Evolutionary conservation across 2,329 filamentous ascomycete species (phyloP).

Genomic region (Esteya vermicola): DNA sequence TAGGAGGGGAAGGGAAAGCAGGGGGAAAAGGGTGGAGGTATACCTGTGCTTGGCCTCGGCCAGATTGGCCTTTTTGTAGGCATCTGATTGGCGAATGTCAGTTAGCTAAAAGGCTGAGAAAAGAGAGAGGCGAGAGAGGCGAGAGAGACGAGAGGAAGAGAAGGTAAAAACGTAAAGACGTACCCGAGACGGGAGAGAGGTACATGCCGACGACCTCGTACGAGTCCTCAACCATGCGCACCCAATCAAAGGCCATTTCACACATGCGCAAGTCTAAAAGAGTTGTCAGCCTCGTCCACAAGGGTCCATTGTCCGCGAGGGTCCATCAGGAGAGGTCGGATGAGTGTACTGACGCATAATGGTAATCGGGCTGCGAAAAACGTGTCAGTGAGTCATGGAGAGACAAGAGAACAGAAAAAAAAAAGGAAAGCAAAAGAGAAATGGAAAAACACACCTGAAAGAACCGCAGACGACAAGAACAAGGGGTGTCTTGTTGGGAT

Average conservation of each 20-base stretch:
- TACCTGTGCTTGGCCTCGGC: conserved; percentile 25
- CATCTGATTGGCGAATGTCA: conserved; percentile 23
- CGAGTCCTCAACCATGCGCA: conserved; percentile 20
- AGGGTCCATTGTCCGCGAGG: neutral
- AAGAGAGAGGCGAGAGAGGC: neutral
- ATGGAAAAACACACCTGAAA: conserved; percentile 20
- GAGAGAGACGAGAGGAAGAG: neutral
- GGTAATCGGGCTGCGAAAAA: conserved; percentile 12
- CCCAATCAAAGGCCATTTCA: conserved; percentile 23
- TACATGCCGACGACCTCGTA: conserved; percentile 84
- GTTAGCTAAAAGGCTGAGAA: neutral
- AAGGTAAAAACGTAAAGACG: neutral
- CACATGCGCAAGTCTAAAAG: conserved; percentile 23
- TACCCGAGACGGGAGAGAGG: conserved; percentile 46
- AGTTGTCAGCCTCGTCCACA: conserved; percentile 11
- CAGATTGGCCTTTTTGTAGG: conserved; percentile 66
- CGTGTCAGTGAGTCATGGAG: neutral
- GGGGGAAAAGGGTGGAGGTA: no score
- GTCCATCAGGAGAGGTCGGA: neutral
- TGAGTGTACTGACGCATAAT: conserved; percentile 10
- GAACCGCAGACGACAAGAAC: conserved; percentile 22
- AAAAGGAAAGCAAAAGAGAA: neutral
- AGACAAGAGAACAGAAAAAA: neutral
- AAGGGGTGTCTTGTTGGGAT: conserved; percentile 16
- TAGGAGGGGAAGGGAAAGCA: neutral